phyloP scores from a whole-genome alignment of 805 yeast genomes.

The Zygosaccharomyces gambellarensis region DNA sequence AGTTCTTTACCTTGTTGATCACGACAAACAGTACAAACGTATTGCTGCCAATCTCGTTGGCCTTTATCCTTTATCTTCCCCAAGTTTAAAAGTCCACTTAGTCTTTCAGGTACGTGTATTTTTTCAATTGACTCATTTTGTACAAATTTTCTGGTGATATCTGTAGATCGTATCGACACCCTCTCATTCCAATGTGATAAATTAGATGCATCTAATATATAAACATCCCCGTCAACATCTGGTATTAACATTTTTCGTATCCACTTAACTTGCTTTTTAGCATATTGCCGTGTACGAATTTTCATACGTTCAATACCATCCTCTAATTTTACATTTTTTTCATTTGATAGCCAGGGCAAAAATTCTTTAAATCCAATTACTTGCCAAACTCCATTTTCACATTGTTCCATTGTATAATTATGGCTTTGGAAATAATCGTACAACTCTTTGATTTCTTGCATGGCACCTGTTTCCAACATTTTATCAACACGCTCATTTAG shows the following conservation, averaged over 20 bases:
- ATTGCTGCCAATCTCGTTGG: slow-evolving; percentile 55
- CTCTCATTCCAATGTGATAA: slow-evolving; percentile 51
- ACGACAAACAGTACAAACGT: slow-evolving; percentile 59
- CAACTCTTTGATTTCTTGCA: slow-evolving; percentile 61
- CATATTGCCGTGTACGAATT: slow-evolving; percentile 75
- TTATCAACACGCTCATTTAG: slow-evolving; percentile 76
- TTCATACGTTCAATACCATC: slow-evolving; percentile 74
- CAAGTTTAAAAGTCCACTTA: slow-evolving; percentile 25
- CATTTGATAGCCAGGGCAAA: slow-evolving; percentile 55
- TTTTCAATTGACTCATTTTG: slow-evolving; percentile 12
- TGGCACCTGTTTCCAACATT: slow-evolving; percentile 70
- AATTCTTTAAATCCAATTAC: slow-evolving; percentile 92
- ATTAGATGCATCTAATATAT: slow-evolving; percentile 73
- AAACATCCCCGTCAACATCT: slow-evolving; percentile 58
- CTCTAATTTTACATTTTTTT: slow-evolving; percentile 29
- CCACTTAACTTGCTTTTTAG: slow-evolving; percentile 88
- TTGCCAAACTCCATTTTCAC: slow-evolving; percentile 83
- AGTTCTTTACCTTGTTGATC: slow-evolving; percentile 51
- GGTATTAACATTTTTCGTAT: slow-evolving; percentile 64
- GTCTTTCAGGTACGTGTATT: slow-evolving; percentile 39
- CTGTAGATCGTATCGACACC: slow-evolving; percentile 54
- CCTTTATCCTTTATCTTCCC: slow-evolving; percentile 9
- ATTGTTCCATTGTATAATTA: slow-evolving; percentile 36
- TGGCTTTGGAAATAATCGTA: slow-evolving; percentile 40
- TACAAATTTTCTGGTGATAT: slow-evolving; percentile 44